Evolutionary conservation across 148 eudicot genomes (phyloP).

Genomic region (Chenopodium formosanum): DNA sequence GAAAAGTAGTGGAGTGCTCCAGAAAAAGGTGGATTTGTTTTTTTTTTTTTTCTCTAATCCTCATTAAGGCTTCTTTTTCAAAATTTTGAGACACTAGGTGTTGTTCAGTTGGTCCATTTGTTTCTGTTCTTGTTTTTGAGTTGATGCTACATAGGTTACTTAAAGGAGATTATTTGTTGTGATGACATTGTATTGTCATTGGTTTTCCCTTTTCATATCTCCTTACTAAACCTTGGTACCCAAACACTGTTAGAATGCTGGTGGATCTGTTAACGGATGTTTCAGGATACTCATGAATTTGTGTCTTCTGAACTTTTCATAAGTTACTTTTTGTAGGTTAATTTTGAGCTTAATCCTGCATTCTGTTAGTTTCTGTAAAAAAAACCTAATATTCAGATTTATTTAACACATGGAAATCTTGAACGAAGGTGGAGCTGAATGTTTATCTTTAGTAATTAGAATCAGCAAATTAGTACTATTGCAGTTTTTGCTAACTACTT

Average conservation of each 20-base stretch:
- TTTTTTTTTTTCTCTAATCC: no score
- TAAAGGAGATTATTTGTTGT: no score
- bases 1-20: no score
- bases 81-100: no score
- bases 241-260: not conserved
- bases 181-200: no score
- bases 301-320: not conserved
- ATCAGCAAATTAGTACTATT: not conserved
- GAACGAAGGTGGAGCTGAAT: not conserved
- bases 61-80: no score
- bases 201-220: not conserved
- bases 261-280: not conserved
- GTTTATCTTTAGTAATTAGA: not conserved
- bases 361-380: not conserved
- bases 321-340: not conserved
- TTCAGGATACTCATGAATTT: not conserved
- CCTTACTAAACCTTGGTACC: no score
- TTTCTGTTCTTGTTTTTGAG: no score
- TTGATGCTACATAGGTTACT: no score
- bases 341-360: not conserved
- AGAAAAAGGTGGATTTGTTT: not conserved
- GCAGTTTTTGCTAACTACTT: not conserved
- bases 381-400: not conserved
- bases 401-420: not conserved
- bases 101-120: no score